Conservation (phyloP, 164 flowering plant species). For the Warburgia ugandensis region DNA sequence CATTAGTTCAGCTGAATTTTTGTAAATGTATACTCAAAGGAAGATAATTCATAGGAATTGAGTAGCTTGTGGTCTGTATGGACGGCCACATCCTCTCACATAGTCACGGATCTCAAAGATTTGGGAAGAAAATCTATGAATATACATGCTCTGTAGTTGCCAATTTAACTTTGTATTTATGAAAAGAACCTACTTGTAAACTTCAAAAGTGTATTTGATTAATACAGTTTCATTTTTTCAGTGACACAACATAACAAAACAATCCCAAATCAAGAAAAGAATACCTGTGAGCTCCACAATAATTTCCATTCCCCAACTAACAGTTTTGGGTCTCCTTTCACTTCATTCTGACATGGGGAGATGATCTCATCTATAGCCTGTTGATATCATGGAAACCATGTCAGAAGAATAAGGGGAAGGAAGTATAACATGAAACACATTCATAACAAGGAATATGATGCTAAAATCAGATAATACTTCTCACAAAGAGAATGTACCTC, state of each 20-base stretch:
- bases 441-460: background rate
- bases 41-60: too few relatives aligned
- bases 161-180: too few relatives aligned
- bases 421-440: background rate
- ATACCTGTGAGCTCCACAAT: slow-evolving; percentile 92
- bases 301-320: slow-evolving; percentile 75
- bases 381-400: slow-evolving; percentile 1
- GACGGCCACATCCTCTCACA: too few relatives aligned
- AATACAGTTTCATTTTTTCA: background rate
- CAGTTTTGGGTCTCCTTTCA: slow-evolving; percentile 41
- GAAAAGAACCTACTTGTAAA: background rate
- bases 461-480: background rate
- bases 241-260: background rate
- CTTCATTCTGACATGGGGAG: slow-evolving; percentile 21
- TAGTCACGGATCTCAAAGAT: too few relatives aligned
- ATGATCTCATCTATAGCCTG: slow-evolving; percentile 76
- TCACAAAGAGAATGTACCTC: too few relatives aligned
- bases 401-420: background rate
- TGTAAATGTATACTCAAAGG: background rate
- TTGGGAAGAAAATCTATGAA: too few relatives aligned
- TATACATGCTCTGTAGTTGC: too few relatives aligned
- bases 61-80: too few relatives aligned
- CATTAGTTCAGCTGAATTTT: background rate
- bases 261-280: background rate
- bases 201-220: too few relatives aligned